Conservation (phyloP, 768 basidiomycete genomes). For the Mrakia frigida region DNA sequence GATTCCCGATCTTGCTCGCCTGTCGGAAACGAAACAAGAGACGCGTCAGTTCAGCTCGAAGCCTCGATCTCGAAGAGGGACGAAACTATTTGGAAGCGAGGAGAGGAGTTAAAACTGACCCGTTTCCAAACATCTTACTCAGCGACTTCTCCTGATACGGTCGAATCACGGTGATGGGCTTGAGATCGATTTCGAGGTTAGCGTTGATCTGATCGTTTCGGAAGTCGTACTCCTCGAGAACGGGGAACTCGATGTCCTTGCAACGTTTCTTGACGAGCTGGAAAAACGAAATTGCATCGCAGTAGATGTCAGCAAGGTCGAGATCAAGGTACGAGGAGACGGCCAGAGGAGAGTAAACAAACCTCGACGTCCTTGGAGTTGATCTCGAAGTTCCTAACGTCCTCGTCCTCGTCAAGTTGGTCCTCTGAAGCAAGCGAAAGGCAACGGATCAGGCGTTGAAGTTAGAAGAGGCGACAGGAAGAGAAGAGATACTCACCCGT, state of each 20-base stretch:
- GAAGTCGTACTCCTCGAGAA: constrained; percentile 99
- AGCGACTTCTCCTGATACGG: constrained; percentile 98
- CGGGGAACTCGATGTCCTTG: constrained; percentile 93
- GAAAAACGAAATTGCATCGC: constrained; percentile 13
- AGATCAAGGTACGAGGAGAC: too few species aligned
- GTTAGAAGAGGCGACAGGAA: neutral
- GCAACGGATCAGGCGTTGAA: neutral
- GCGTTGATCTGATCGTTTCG: constrained; percentile 93
- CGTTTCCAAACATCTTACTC: constrained; percentile 99
- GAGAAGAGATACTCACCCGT: neutral
- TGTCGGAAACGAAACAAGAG: constrained; percentile 39
- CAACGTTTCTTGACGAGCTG: constrained; percentile 95
- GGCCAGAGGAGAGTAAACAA: constrained; percentile 34
- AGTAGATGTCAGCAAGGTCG: too few species aligned
- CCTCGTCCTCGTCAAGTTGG: constrained; percentile 95
- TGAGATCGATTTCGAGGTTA: constrained; percentile 96
- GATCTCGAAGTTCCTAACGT: constrained; percentile 96
- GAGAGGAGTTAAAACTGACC: constrained; percentile 51
- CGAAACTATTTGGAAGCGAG: neutral
- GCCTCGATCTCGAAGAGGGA: neutral
- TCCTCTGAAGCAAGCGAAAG: constrained; percentile 53
- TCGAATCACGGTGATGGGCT: constrained; percentile 93
- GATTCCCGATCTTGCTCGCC: constrained; percentile 94
- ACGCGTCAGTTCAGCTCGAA: neutral
- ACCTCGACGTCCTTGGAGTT: constrained; percentile 90